Evolutionary conservation across 495 filamentous ascomycete genomes (phyloP), one percentile per base, ranked within the genome.

Genomic region (Endocarpon pusillum): DNA sequence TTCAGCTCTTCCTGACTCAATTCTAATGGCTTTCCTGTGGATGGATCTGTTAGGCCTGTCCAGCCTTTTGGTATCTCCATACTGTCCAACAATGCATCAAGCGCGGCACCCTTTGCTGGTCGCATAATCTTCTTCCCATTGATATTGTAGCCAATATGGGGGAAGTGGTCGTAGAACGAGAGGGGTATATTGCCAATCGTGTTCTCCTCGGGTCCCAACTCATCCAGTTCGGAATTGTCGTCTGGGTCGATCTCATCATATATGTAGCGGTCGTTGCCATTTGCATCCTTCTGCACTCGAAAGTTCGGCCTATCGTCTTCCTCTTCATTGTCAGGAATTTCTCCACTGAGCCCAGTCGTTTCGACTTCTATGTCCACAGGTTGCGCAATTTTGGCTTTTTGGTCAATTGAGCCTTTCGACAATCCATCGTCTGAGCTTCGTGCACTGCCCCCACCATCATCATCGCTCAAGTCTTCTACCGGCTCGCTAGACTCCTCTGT

Each of bases 51-150:
- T 14, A 96, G 67, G 34, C 89, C 89, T 35, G 89, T 97, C 84
- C 85, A 97, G 35, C 89, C 91, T 66, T 92, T 83, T 19, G 89
- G 89, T n/a, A 97, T 62, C 43, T 97, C 89, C 42, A 97, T 96
- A 52, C 80, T 92, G 45, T 96, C 86, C 19, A 97, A 66, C 27
- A 97, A 64, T 4, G 83, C 82, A 68, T 97, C 91, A 20, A 97
- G 60, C 24, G 91, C 89, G 49, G 91, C 78, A 21, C 89, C 89
- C 48, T 83, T 85, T 20, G 89, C 89, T 2, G 89, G 89, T 30
- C 89, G 81, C 73, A 91, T 76, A 36, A 97, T 91, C 54, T 81
- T 92, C 64, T 85, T 94, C 53, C 89, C 89, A 58, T 97, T 92
- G 55, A 97, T 94, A 50, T 94, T 81, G 55, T 97, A 97, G 26